A percentile compares a stretch with the other conserved stretches of the same genome.
Evolutionary conservation across 225 moss, liverwort and hornwort species (phyloP).

Genomic region (Neckera pumila): DNA sequence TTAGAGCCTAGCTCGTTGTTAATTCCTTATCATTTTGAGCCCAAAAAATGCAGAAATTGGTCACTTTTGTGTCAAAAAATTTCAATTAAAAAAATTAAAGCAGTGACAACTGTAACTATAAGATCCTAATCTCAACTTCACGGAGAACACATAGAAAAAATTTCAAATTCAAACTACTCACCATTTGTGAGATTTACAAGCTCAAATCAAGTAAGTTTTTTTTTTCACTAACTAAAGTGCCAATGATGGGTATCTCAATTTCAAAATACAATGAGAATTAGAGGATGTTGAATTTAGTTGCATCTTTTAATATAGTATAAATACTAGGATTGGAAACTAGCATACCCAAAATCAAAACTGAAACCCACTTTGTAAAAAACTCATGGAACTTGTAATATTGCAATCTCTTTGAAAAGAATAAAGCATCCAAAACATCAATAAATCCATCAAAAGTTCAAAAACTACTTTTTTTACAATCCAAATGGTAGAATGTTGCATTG

Average conservation of each 20-base stretch:
- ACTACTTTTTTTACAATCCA: not conserved
- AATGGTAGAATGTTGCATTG: not conserved
- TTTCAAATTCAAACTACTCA: not conserved
- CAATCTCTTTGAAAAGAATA: not conserved
- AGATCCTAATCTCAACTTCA: not conserved
- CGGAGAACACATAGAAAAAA: not conserved
- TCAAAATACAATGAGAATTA: not conserved
- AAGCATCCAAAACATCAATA: not conserved
- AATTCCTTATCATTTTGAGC: too few relatives aligned
- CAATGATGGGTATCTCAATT: rapidly evolving
- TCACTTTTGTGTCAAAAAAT: not conserved
- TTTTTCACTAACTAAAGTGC: not conserved
- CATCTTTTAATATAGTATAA: not conserved
- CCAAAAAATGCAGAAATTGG: too few relatives aligned
- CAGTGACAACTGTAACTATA: too few relatives aligned
- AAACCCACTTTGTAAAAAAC: not conserved
- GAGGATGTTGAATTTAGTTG: not conserved
- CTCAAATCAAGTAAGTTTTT: not conserved
- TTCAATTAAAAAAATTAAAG: not conserved
- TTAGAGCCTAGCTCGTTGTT: too few relatives aligned
- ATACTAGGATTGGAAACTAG: too few relatives aligned
- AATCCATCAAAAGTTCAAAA: not conserved
- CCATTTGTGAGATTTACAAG: not conserved
- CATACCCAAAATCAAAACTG: too few relatives aligned
- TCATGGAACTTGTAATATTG: not conserved